Evolutionary conservation across 2,329 filamentous ascomycete genomes (phyloP).

Genomic region (Fusarium lyarnte): DNA sequence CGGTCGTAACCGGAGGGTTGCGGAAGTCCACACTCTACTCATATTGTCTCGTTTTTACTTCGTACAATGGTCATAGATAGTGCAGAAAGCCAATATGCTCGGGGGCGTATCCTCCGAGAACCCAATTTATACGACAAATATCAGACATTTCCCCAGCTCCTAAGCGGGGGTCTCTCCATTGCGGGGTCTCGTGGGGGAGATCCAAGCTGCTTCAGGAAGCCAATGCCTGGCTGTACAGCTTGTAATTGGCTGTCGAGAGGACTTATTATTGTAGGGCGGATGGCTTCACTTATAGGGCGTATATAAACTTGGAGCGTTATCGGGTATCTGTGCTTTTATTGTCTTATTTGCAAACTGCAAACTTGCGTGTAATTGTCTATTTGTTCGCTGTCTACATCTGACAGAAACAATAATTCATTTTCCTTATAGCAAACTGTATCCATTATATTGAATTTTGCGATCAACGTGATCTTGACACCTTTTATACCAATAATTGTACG

Average conservation of each 20-base stretch:
- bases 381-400: slow-evolving; percentile 19
- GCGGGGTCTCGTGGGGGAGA: slow-evolving; percentile 34
- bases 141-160: slow-evolving; percentile 2
- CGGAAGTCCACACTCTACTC: slow-evolving; percentile 25
- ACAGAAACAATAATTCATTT: slow-evolving; percentile 12
- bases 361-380: slow-evolving; percentile 37
- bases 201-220: slow-evolving; percentile 25
- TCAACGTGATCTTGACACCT: not conserved
- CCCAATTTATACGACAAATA: slow-evolving; percentile 7
- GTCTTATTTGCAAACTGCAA: slow-evolving; percentile 26
- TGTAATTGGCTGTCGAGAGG: slow-evolving; percentile 7
- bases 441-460: slow-evolving; percentile 3
- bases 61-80: not conserved
- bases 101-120: not conserved
- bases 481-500: slow-evolving; percentile 6
- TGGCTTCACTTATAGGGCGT: slow-evolving; percentile 17
- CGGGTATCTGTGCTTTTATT: slow-evolving; percentile 41
- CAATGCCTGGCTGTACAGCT: slow-evolving; percentile 4
- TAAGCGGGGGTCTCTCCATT: slow-evolving; percentile 23
- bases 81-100: not conserved
- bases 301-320: not conserved
- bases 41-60: slow-evolving; percentile 11
- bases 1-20: slow-evolving; percentile 26
- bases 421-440: slow-evolving; percentile 17
- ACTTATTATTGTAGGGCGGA: slow-evolving; percentile 17